A percentile compares a stretch with the other conserved stretches of the same genome.
These are phyloP conservation scores for Parachaetomium inaequale DNA, from an alignment of 495 filamentous ascomycete genomes.

Conservation along the genomic window DNA sequence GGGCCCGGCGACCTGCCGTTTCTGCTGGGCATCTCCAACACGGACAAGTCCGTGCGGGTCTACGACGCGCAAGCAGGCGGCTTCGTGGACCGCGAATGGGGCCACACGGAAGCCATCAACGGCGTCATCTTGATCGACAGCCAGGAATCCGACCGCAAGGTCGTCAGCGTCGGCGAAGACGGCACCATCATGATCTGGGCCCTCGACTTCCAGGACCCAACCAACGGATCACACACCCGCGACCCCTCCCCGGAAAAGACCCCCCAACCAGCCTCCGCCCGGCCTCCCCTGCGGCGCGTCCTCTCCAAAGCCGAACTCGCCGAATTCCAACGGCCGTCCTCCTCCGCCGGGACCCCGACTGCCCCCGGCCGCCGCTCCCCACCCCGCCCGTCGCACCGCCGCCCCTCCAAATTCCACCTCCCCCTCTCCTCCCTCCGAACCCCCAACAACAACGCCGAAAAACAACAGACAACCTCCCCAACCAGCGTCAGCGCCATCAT, in stretches of 20 bases:
- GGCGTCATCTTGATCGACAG: constrained; percentile 70
- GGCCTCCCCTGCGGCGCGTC: constrained; percentile 66
- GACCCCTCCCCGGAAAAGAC: constrained; percentile 54
- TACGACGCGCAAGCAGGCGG: constrained; percentile 74
- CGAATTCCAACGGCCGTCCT: constrained; percentile 65
- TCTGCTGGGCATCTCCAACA: constrained; percentile 80
- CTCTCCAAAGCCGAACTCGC: constrained; percentile 74
- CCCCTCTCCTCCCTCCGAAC: constrained; percentile 33
- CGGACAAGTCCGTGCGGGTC: constrained; percentile 88
- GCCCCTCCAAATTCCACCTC: constrained; percentile 39
- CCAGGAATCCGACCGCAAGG: constrained; percentile 46
- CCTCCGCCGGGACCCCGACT: background rate
- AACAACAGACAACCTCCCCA: constrained; percentile 36
- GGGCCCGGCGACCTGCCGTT: constrained; percentile 44
- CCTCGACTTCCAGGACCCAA: constrained; percentile 47
- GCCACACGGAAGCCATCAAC: constrained; percentile 88
- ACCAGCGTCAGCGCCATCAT: constrained; percentile 23
- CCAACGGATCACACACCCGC: constrained; percentile 32
- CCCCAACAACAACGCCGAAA: constrained; percentile 20
- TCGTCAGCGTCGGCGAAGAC: constrained; percentile 77
- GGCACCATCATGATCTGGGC: constrained; percentile 85
- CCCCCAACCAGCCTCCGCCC: constrained; percentile 44
- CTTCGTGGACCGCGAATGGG: constrained; percentile 84
- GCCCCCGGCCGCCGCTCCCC: constrained; percentile 57
- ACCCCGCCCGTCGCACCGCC: constrained; percentile 49